Evolutionary conservation across 139 green algal genomes (phyloP).

Genomic region (Axilococcus clingmanii): DNA sequence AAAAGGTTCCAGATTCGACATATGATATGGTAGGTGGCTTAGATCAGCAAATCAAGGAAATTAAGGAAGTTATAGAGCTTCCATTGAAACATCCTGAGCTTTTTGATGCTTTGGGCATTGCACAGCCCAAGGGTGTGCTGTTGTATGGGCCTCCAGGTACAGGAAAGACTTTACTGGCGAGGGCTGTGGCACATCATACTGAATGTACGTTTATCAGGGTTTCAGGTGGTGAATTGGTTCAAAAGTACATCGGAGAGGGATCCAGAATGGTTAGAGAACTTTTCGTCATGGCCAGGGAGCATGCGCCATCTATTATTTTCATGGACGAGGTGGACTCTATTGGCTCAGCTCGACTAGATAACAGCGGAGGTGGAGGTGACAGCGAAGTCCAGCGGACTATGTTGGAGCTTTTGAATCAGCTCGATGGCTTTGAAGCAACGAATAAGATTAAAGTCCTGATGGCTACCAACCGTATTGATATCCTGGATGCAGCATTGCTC

Average conservation of each 20-base stretch:
- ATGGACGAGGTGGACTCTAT: constrained; percentile 99
- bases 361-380: constrained; percentile 59
- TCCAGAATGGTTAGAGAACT: constrained; percentile 98
- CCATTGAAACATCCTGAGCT: constrained; percentile 99
- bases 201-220: constrained; percentile 99
- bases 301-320: constrained; percentile 94
- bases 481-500: constrained; percentile 93
- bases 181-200: constrained; percentile 98
- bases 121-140: constrained; percentile 83
- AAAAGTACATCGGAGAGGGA: constrained; percentile 99
- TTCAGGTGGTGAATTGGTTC: constrained; percentile 91
- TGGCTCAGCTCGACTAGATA: constrained; percentile 80
- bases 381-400: constrained; percentile 98
- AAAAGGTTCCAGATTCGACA: constrained; percentile 99
- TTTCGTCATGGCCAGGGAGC: constrained; percentile 98
- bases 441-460: constrained; percentile 99
- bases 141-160: constrained; percentile 61
- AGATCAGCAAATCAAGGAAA: constrained; percentile 99
- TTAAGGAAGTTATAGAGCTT: constrained; percentile 99
- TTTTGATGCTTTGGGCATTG: constrained; percentile 96
- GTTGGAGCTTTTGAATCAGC: constrained; percentile 99
- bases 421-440: constrained; percentile 97
- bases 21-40: constrained; percentile 99
- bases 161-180: constrained; percentile 80
- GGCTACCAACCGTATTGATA: constrained; percentile 99